Evolutionary conservation across 2,329 filamentous ascomycete genomes (phyloP), one percentile per base, ranked within the genome.

Genomic region (Penicillium sp.): DNA sequence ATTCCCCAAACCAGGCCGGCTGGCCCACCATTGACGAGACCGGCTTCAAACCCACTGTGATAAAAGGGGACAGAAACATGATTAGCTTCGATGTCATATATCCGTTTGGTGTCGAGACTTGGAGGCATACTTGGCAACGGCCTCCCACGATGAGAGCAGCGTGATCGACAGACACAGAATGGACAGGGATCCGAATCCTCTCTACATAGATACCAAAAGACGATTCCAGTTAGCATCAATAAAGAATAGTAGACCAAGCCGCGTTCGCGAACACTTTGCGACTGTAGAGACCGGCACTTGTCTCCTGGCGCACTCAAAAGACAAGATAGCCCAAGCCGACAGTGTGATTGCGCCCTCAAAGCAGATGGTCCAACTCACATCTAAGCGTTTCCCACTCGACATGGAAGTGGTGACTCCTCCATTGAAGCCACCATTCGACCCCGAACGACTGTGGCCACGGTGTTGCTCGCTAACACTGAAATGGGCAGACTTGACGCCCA

Each of bases 1-100:
- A 60, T 57, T 3, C 55, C 59, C 55, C 57, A 63, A 13, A 59
- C 57, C 5, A 63, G 42, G 9, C 60, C 54, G n/a, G 55, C 58
- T 4, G 63, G 55, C 0, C 56, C 58, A 1, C 58, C 60, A 45
- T 60, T 65, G 9, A 56, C 37, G 4, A 59, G 49, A 1, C 53
- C 43, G 68, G 42, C 32, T 37, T 43, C 48, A 18, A 51, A 53
- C 9, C 38, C 45, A 35, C 51, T 53, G 46, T 33, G 24, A 9
- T 4, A n/a, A 27, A 25, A 11, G 29, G 11, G 11, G 29, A 32
- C 3, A 32, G 8, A 28, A 18, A 7, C n/a, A 11, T 4, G 18
- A 12, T 51, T 11, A 51, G 40, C 33, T 28, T 25, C 13, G 18
- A 24, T 1, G 12, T 18, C 27, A 27, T 37, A 5, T 24, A 13